Percentiles rank a stretch among this genome's conserved stretches.
Conservation (phyloP, 2,329 filamentous ascomycete species). For the Onygenales sp. region DNA sequence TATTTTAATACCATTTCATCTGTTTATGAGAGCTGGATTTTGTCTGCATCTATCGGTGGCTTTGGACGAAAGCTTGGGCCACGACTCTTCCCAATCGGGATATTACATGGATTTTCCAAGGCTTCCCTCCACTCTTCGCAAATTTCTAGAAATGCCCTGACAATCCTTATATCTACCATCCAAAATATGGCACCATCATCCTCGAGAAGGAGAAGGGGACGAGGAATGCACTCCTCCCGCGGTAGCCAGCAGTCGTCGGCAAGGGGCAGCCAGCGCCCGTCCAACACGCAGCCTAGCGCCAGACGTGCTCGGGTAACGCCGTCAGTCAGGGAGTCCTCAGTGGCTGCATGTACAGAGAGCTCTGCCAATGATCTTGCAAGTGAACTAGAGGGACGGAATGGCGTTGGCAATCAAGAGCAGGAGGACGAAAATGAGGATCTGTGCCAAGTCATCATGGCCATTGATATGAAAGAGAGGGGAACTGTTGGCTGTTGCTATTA, state of each 20-base stretch:
- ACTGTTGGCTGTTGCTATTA: constrained; percentile 81
- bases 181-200: background rate
- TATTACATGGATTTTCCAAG: background rate
- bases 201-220: background rate
- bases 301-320: background rate
- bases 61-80: too few relatives aligned
- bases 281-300: background rate
- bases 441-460: constrained; percentile 67
- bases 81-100: background rate
- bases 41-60: background rate
- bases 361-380: background rate
- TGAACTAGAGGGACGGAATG: background rate
- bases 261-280: background rate
- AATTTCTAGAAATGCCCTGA: background rate
- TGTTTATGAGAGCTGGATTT: background rate
- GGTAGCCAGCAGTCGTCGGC: background rate
- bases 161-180: background rate
- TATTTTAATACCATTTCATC: background rate
- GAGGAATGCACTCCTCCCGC: background rate
- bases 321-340: background rate
- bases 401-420: background rate
- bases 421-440: constrained; percentile 33
- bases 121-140: background rate
- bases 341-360: background rate
- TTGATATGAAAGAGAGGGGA: constrained; percentile 62